phyloP scores from a whole-genome alignment of 2,329 filamentous ascomycete genomes.

The Colletotrichum tofieldiae region DNA sequence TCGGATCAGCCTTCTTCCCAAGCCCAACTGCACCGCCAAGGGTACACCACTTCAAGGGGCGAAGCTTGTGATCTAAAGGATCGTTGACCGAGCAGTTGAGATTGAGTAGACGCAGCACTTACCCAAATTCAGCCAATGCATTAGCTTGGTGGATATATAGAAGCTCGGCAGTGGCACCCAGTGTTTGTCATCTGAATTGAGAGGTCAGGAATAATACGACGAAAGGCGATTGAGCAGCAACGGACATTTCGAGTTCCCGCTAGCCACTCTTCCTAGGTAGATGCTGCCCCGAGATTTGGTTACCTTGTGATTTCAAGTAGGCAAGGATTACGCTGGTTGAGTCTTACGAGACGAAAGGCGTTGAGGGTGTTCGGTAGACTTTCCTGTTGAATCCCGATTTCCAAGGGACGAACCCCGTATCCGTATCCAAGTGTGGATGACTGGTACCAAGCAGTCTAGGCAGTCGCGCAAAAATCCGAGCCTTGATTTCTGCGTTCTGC shows the following conservation, averaged over 20 bases:
- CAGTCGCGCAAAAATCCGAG: not conserved
- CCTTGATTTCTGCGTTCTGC: not conserved
- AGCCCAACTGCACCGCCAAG: not conserved
- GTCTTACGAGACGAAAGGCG: not conserved
- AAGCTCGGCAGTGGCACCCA: not conserved
- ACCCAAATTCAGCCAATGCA: not conserved
- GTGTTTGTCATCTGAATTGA: not conserved
- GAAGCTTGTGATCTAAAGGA: not conserved
- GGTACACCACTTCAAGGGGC: not conserved
- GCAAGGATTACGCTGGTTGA: not conserved
- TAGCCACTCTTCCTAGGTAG: too few relatives aligned
- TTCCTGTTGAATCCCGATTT: constrained; percentile 16
- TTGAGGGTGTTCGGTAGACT: constrained; percentile 22
- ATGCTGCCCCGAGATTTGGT: rapidly evolving
- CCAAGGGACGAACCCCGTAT: constrained; percentile 39
- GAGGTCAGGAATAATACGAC: not conserved
- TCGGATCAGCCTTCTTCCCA: constrained; percentile 1
- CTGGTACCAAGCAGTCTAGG: not conserved
- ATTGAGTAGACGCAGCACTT: not conserved
- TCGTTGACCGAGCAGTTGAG: too few relatives aligned
- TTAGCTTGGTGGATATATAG: not conserved
- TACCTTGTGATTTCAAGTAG: not conserved
- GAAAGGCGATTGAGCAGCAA: too few relatives aligned
- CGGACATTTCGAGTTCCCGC: not conserved
- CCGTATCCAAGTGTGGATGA: constrained; percentile 30